A percentile compares a stretch with the other conserved stretches of the same genome.
Conservation (phyloP, 2,329 filamentous ascomycete species). For the Colletotrichum endophyticum region DNA sequence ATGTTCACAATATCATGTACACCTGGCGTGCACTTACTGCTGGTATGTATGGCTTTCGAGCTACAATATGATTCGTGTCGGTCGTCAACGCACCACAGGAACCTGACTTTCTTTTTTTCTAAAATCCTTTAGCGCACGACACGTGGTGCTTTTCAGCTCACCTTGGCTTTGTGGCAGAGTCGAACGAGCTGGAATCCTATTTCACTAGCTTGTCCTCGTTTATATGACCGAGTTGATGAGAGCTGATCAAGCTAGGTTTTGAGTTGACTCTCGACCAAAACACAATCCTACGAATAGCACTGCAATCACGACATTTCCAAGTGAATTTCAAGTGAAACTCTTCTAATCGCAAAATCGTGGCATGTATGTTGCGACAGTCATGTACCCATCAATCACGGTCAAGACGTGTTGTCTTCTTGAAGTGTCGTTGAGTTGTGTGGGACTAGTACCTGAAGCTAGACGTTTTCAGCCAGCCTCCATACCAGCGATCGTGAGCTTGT, state of each 20-base stretch:
- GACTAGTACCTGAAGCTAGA: background rate
- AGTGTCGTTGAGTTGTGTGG: background rate
- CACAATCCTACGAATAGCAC: background rate
- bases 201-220: background rate
- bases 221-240: background rate
- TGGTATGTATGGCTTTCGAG: background rate
- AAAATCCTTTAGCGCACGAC: background rate
- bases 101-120: background rate
- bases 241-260: background rate
- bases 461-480: background rate
- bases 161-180: background rate
- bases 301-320: background rate
- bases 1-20: background rate
- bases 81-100: background rate
- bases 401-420: background rate
- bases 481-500: background rate
- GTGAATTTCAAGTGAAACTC: background rate
- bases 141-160: background rate
- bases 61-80: background rate
- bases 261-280: background rate
- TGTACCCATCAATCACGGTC: background rate
- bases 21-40: background rate
- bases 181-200: background rate
- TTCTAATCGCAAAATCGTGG: background rate
- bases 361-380: background rate